A percentile compares a stretch with the other conserved stretches of the same genome.
These are phyloP conservation scores for Colletotrichum karsti DNA, from an alignment of 2,329 filamentous ascomycete genomes.

Conservation along the genomic window DNA sequence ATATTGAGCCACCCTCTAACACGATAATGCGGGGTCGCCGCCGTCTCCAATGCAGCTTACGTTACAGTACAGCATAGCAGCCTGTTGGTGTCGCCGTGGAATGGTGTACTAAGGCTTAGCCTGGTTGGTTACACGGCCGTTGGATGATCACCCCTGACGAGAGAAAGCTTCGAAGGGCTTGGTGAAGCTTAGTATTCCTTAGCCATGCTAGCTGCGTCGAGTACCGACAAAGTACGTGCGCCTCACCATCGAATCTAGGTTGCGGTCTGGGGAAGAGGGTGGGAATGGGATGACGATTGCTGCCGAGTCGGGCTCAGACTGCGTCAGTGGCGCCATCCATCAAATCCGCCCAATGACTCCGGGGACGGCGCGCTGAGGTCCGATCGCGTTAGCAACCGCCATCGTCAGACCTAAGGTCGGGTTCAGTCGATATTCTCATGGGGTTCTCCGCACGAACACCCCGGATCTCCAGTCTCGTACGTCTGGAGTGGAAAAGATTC, in stretches of 20 bases:
- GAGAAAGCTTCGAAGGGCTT: slow-evolving; percentile 7
- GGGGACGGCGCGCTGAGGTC: neutral
- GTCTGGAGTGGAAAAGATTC: neutral
- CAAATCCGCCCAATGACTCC: neutral
- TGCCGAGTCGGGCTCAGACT: neutral
- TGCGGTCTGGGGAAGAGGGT: neutral
- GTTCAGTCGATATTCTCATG: neutral
- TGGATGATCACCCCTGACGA: neutral
- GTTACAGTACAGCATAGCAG: neutral
- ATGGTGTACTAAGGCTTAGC: neutral
- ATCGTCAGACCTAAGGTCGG: neutral
- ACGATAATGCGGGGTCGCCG: slow-evolving; percentile 4
- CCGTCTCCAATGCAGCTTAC: slow-evolving; percentile 4
- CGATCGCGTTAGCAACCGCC: neutral
- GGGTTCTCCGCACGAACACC: neutral
- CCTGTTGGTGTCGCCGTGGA: neutral
- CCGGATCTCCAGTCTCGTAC: neutral
- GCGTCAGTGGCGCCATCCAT: slow-evolving; percentile 4
- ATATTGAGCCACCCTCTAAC: neutral
- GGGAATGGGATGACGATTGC: slow-evolving; percentile 5
- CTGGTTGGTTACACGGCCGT: slow-evolving; percentile 5
- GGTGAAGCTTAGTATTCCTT: slow-evolving; percentile 7
- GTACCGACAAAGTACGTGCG: neutral
- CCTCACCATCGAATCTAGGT: neutral
- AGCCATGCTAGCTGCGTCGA: neutral